phyloP scores from a whole-genome alignment of 208 protist genomes.

The Trypanosoma boissoni region DNA sequence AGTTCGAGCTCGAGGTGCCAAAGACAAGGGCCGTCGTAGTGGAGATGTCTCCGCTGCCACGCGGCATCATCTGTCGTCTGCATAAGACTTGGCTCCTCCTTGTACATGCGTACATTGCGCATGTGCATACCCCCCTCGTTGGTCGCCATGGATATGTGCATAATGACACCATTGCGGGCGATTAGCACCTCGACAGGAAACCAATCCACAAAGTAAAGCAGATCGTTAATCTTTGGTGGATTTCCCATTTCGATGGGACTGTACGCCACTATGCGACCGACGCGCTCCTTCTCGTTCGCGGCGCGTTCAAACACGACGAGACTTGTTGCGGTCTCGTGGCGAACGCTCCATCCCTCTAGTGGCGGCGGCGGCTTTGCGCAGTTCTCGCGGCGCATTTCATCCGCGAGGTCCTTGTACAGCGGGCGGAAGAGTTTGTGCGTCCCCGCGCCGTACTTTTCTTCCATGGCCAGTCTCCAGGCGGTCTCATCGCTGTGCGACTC shows the following conservation, averaged over 20 bases:
- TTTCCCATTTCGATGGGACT: constrained; percentile 53
- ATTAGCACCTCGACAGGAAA: constrained; percentile 72
- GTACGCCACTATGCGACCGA: constrained; percentile 58
- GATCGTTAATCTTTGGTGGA: constrained; percentile 51
- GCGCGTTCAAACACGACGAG: constrained; percentile 41
- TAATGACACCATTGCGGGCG: constrained; percentile 62
- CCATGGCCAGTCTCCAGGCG: constrained; percentile 37
- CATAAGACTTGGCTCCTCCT: constrained; percentile 25
- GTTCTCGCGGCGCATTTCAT: constrained; percentile 72
- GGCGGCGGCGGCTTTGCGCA: constrained; percentile 68
- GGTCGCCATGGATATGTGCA: constrained; percentile 73
- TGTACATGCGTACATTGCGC: constrained; percentile 85
- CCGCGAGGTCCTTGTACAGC: constrained; percentile 79
- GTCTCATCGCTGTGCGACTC: constrained; percentile 27
- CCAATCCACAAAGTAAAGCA: constrained; percentile 77
- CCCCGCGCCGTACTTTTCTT: constrained; percentile 59
- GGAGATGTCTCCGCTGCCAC: constrained; percentile 50
- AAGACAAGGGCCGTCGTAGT: constrained; percentile 83
- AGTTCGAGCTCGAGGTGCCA: constrained; percentile 83
- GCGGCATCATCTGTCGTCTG: constrained; percentile 46
- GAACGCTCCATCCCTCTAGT: constrained; percentile 46
- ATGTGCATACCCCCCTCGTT: constrained; percentile 85
- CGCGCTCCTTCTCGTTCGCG: constrained; percentile 32
- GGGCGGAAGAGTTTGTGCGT: constrained; percentile 72
- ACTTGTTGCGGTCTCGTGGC: constrained; percentile 45